phyloP scores from a whole-genome alignment of 2,329 filamentous ascomycete genomes.

The Apiospora aurea region DNA sequence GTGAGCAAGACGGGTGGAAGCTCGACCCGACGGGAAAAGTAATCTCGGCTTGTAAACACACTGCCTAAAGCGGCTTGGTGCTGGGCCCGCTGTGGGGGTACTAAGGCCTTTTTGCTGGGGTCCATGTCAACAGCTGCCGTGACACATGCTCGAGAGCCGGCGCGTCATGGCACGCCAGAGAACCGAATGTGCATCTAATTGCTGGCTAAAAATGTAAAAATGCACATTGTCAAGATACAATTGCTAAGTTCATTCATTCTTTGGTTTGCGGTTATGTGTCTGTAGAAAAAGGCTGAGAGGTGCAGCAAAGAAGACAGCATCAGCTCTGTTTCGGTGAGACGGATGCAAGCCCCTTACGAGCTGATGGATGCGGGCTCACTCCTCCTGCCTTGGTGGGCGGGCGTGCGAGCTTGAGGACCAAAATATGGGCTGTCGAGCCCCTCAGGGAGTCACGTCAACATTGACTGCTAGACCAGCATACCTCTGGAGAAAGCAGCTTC shows the following conservation, averaged over 20 bases:
- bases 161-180: background rate
- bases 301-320: background rate
- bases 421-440: background rate
- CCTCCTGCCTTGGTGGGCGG: background rate
- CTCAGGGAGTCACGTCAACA: background rate
- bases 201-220: background rate
- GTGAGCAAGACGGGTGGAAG: conserved; percentile 10
- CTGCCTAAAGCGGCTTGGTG: conserved; percentile 27
- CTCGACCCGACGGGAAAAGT: background rate
- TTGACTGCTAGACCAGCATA: background rate
- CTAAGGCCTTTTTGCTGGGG: background rate
- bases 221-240: background rate
- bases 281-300: background rate
- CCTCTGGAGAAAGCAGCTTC: background rate
- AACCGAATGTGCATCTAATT: background rate
- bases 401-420: background rate
- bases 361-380: background rate
- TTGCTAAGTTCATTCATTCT: background rate
- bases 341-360: background rate
- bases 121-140: conserved; percentile 12
- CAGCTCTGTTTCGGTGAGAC: background rate
- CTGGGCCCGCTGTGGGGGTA: conserved; percentile 18
- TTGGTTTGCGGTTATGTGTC: background rate
- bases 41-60: conserved; percentile 28
- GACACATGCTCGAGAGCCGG: conserved; percentile 10